Evolutionary conservation across 2,329 filamentous ascomycete species (phyloP).

Genomic region (Ramularia endophylla): DNA sequence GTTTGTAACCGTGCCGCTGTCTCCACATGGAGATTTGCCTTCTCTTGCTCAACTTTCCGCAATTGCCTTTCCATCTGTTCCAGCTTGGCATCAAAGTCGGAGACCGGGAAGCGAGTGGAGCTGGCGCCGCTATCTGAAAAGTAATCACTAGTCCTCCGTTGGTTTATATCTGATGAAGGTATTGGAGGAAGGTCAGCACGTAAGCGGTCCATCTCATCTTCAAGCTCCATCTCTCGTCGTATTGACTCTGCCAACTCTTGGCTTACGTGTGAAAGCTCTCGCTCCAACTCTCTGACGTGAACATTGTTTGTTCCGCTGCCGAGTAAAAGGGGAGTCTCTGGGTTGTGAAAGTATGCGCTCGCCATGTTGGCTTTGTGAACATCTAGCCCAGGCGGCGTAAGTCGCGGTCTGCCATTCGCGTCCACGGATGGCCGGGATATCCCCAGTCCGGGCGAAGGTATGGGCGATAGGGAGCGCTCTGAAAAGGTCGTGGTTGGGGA

Average conservation of each 20-base stretch:
- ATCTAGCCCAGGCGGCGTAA: slow-evolving; percentile 45
- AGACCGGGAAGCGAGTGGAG: slow-evolving; percentile 67
- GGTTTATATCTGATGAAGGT: slow-evolving; percentile 41
- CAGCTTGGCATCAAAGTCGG: slow-evolving; percentile 50
- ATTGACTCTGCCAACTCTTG: slow-evolving; percentile 89
- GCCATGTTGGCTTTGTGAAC: slow-evolving; percentile 46
- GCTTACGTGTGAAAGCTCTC: slow-evolving; percentile 89
- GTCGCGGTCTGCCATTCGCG: slow-evolving; percentile 27
- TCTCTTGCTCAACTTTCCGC: slow-evolving; percentile 82
- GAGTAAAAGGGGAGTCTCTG: slow-evolving; percentile 40
- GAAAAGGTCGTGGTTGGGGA: slow-evolving; percentile 60
- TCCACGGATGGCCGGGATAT: slow-evolving; percentile 26
- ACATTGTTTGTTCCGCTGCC: slow-evolving; percentile 40
- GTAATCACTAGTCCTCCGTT: slow-evolving; percentile 87
- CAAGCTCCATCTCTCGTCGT: slow-evolving; percentile 89
- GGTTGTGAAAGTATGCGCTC: slow-evolving; percentile 40
- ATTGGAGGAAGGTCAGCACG: slow-evolving; percentile 65
- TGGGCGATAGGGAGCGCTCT: slow-evolving; percentile 52
- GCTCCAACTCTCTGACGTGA: slow-evolving; percentile 83
- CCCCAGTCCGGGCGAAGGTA: slow-evolving; percentile 45
- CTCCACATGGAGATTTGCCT: slow-evolving; percentile 77
- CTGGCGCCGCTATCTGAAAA: slow-evolving; percentile 94
- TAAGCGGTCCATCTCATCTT: slow-evolving; percentile 84
- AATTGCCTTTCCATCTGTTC: slow-evolving; percentile 78
- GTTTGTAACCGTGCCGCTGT: slow-evolving; percentile 82